A percentile compares a stretch with the other conserved stretches of the same genome.
These are phyloP conservation scores for Flaveria floridana DNA, from an alignment of 140 eudicot genomes.

Conservation along the genomic window DNA sequence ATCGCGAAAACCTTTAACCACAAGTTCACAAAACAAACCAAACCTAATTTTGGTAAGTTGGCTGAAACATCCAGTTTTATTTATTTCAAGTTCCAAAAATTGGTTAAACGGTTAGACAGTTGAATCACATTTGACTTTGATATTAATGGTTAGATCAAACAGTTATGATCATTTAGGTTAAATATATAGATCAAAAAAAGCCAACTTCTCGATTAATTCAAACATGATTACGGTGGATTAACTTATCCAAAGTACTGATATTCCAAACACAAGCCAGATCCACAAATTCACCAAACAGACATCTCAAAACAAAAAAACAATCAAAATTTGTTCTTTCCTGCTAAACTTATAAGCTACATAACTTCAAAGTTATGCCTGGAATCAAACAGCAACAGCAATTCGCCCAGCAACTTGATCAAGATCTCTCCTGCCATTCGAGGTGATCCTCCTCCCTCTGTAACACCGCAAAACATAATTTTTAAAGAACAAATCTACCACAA, in stretches of 20 bases:
- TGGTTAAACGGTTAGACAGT: too few relatives aligned
- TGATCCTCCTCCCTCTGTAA: slow-evolving; percentile 41
- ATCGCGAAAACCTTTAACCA: too few relatives aligned
- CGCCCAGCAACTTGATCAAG: slow-evolving; percentile 49
- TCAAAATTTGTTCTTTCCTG: slow-evolving; percentile 24
- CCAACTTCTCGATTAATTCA: neutral
- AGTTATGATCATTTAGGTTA: too few relatives aligned
- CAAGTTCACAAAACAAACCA: too few relatives aligned
- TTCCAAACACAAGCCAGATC: slow-evolving; percentile 9
- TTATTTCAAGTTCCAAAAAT: too few relatives aligned
- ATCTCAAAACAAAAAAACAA: neutral
- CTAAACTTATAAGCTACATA: slow-evolving; percentile 26
- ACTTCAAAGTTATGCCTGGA: slow-evolving; percentile 10
- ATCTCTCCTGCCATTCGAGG: slow-evolving; percentile 41
- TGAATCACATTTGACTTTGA: too few relatives aligned
- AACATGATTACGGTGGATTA: neutral
- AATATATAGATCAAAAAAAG: neutral
- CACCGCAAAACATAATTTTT: neutral
- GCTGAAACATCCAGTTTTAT: too few relatives aligned
- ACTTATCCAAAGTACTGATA: neutral
- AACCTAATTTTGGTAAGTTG: too few relatives aligned
- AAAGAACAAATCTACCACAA: neutral
- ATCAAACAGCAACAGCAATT: slow-evolving; percentile 36
- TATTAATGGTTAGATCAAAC: neutral
- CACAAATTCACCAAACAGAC: slow-evolving; percentile 18